Base-by-base conservation (phyloP, 257 asterid genomes). In the Penstemon eatonii region DNA sequence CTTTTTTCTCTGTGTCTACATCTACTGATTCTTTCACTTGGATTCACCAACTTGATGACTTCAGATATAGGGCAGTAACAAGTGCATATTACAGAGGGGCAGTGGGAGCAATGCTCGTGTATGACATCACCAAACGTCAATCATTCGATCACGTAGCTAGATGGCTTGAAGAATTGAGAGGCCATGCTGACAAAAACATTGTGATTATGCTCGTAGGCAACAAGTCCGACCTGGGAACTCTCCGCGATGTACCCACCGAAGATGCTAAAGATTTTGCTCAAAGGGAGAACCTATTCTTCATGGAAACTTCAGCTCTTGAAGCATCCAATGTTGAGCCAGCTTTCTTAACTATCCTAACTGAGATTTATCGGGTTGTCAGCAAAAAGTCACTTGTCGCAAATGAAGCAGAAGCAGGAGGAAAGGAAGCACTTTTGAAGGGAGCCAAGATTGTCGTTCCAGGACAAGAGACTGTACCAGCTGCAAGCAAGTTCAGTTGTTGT, bases 21-120 rank as follows among this genome's bases (percentile, higher is more conserved):
- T 49, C 25, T 57, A 41, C 74, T 73, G 57, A 76, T 82, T 49
- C 60, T 55, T 72, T 43, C 56, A 72, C 68, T 62, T 51, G 46
- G 45, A 49, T 67, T 38, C 66, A 55, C 42, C 52, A 56, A 60
- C 69, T 51, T 51, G 65, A 53, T 61, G 75, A 15, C 61, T 72
- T 76, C 88, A 91, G 97, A 76, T 91, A 91, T 56, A 78, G 97
- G 56, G 97, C 97, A 49, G 97, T 89, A 50, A 91, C 97, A 7
- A 91, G 89, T 77, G 97, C 97, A 3, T 91, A 91, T 63, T 91
- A 91, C 83, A 80, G 97, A 84, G 96, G 97, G 72, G 95, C 97
- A 60, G 85, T 89, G 25, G 97, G 97, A 64, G 97, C 97, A 55
- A 80, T 91, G 97, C 88, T 91, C 63, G 96, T 87, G 12, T 91